A percentile compares a stretch with the other conserved stretches of the same genome.
phyloP scores from a whole-genome alignment of 805 yeast genomes.

The Starmerella floris region DNA sequence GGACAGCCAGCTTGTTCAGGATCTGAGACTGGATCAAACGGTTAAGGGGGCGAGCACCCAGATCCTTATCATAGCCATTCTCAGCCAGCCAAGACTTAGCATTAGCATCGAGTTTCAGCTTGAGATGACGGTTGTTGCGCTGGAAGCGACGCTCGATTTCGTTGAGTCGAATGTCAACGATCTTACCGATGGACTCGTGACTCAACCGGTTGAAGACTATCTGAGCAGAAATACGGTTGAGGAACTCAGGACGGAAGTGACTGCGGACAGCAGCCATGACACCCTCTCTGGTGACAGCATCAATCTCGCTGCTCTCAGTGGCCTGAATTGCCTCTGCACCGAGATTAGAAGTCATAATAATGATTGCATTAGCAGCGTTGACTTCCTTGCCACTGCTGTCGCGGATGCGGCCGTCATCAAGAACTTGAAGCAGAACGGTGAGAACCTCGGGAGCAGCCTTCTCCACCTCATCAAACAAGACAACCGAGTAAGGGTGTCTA shows the following conservation, averaged over 20 bases:
- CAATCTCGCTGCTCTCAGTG: conserved; percentile 44
- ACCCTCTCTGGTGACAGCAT: conserved; percentile 51
- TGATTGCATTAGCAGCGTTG: conserved; percentile 81
- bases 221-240: conserved; percentile 88
- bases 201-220: conserved; percentile 88
- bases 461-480: conserved; percentile 92
- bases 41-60: conserved; percentile 91
- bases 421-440: conserved; percentile 77
- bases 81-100: conserved; percentile 73
- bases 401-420: conserved; percentile 94
- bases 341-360: conserved; percentile 92
- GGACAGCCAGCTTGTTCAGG: conserved; percentile 77
- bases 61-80: conserved; percentile 79
- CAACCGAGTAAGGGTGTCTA: conserved; percentile 90
- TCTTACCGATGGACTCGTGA: conserved; percentile 80
- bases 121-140: conserved; percentile 65
- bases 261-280: conserved; percentile 74
- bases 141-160: conserved; percentile 82
- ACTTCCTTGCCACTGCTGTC: conserved; percentile 88
- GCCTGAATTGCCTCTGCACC: conserved; percentile 84
- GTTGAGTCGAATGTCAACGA: conserved; percentile 67
- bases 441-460: conserved; percentile 97
- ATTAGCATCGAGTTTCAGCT: conserved; percentile 54
- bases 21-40: conserved; percentile 81
- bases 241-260: conserved; percentile 94